Conservation (phyloP, 1,284 basidiomycete species). For the Flammula alnicola region DNA sequence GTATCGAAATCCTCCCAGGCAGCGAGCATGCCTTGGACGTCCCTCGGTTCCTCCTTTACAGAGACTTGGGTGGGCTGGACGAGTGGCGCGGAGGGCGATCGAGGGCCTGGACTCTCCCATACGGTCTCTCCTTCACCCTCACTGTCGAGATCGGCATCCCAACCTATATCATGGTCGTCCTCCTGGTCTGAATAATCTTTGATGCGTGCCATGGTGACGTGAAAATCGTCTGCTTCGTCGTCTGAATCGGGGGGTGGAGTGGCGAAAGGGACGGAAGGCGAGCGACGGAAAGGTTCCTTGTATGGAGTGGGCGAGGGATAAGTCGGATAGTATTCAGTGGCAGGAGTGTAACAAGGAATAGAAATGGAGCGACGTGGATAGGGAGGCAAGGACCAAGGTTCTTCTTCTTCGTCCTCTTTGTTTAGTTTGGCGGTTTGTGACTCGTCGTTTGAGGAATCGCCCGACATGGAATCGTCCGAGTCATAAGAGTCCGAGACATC, state of each 20-base stretch:
- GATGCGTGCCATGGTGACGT: constrained; percentile 50
- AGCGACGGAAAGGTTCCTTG: constrained; percentile 47
- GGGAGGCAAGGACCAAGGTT: constrained; percentile 46
- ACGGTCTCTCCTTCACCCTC: constrained; percentile 53
- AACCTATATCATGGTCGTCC: constrained; percentile 30
- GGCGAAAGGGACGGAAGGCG: constrained; percentile 57
- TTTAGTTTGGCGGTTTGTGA: constrained; percentile 21
- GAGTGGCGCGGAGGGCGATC: constrained; percentile 55
- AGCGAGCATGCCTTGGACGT: constrained; percentile 64
- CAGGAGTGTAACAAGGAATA: constrained; percentile 56
- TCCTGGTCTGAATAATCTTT: constrained; percentile 29
- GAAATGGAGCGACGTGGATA: constrained; percentile 56
- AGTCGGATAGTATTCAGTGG: constrained; percentile 39
- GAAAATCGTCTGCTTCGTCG: constrained; percentile 55
- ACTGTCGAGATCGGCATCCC: constrained; percentile 48
- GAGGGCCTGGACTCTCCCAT: constrained; percentile 62
- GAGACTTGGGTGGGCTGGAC: constrained; percentile 37
- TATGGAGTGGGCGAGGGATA: constrained; percentile 31
- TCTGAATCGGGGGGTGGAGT: constrained; percentile 72
- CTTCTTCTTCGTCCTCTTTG: constrained; percentile 34
- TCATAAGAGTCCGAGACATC: constrained; percentile 43
- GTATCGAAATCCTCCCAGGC: constrained; percentile 66
- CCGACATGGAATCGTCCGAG: constrained; percentile 39
- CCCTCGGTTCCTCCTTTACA: constrained; percentile 64
- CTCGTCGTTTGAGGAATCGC: constrained; percentile 36